phyloP scores from a whole-genome alignment of 2,329 filamentous ascomycete genomes.

The Fusarium redolens region DNA sequence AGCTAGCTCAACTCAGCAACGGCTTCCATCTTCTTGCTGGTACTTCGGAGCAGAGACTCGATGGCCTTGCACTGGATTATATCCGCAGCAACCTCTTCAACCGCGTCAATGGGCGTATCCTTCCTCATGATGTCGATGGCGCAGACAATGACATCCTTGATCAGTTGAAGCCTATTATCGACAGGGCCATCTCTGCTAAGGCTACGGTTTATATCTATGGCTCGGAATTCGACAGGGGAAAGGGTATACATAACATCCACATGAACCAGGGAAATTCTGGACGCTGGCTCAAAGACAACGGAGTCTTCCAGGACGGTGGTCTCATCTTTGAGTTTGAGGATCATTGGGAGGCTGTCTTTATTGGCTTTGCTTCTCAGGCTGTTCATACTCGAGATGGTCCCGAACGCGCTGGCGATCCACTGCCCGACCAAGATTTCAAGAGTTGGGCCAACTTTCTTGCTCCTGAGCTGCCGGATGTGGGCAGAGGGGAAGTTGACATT shows the following conservation, averaged over 20 bases:
- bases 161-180: neutral
- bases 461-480: neutral
- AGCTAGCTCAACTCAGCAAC: neutral
- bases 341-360: neutral
- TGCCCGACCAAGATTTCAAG: neutral
- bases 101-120: neutral
- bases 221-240: neutral
- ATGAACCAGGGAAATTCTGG: neutral
- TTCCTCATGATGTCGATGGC: neutral
- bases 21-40: neutral
- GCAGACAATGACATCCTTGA: neutral
- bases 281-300: neutral
- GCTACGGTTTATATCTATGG: neutral
- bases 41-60: neutral
- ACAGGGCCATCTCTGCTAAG: neutral
- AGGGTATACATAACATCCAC: neutral
- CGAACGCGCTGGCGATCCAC: neutral
- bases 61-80: neutral
- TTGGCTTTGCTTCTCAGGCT: neutral
- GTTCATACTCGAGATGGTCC: neutral
- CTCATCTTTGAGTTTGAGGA: neutral
- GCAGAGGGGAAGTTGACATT: neutral
- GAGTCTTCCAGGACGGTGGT: neutral
- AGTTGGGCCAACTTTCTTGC: neutral
- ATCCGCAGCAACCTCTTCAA: neutral